Evolutionary conservation across 768 basidiomycete genomes (phyloP), one percentile per base, ranked within the genome.

Genomic region (Lactifluus piperatus): DNA sequence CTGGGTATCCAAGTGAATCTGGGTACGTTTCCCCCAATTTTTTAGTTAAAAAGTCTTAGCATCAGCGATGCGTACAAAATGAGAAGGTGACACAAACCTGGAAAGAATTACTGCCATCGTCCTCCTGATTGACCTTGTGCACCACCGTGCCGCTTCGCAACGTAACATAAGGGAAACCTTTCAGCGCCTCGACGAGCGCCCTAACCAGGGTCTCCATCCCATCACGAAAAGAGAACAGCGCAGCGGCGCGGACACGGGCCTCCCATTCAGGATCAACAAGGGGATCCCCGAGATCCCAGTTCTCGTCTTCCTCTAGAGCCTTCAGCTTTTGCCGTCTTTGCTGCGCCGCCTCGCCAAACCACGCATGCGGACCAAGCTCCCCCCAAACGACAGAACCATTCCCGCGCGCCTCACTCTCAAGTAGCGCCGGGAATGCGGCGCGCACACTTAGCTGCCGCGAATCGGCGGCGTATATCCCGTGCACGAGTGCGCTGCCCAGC

Each of bases 401-500:
- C 3, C 88, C 85, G 22, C 76, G 70, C 51, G 83, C 77, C 68
- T 87, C 91, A 0, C 84, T 77, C 0, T 85, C 79, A 80, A 83
- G 88, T 54, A 97, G 64, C 2, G 75, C 73, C 0, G 90, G 86
- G 67, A 97, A 91, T 1, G 91, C 81, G 2, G 91, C 79, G 3
- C 85, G 80, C 3, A 92, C 75, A 58, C 89, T 91, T 18, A 98
- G 72, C 41, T 74, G 66, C 2, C 88, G 74, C 2, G 93, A 81
- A 66, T 95, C 92, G 0, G 91, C 82, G 1, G 92, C 93, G 68
- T 97, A 97, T 56, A 98, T 88, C 0, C 95, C 95, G 67, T 97
- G n/a, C n/a, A n/a, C n/a, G n/a, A n/a, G n/a, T n/a, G n/a, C n/a
- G n/a, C n/a, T n/a, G n/a, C n/a, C n/a, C n/a, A n/a, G n/a, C n/a